These are phyloP conservation scores for Colletotrichum karsti DNA, from an alignment of 2,329 filamentous ascomycete genomes.

Conservation along the genomic window DNA sequence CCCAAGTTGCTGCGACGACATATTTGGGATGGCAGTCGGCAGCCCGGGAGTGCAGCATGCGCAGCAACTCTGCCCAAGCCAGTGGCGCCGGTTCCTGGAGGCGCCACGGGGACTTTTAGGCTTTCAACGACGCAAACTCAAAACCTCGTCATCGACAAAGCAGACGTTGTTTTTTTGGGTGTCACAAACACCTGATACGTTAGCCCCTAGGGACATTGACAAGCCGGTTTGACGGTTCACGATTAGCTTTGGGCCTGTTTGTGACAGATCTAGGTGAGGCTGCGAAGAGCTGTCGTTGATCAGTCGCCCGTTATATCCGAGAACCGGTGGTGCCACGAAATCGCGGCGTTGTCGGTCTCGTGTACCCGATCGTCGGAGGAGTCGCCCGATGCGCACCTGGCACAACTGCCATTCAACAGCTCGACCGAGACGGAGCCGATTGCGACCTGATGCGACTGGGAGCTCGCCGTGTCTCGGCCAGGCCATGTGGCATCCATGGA, in stretches of 20 bases:
- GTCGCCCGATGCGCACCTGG: neutral
- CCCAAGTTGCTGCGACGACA: neutral
- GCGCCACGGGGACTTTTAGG: slow-evolving; percentile 12
- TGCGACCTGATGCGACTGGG: neutral
- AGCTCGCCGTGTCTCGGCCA: slow-evolving; percentile 14
- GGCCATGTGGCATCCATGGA: neutral
- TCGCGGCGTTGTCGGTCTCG: neutral
- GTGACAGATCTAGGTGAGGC: slow-evolving; percentile 9
- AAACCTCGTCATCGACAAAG: slow-evolving; percentile 18
- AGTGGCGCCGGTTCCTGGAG: neutral
- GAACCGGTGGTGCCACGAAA: neutral
- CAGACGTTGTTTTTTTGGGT: neutral
- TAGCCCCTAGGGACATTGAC: slow-evolving; percentile 16
- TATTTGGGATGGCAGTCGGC: slow-evolving; percentile 26
- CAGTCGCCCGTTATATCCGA: neutral
- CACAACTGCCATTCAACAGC: neutral
- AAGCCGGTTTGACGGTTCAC: neutral
- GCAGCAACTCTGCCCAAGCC: slow-evolving; percentile 4
- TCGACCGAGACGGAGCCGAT: slow-evolving; percentile 12
- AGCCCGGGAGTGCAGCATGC: neutral
- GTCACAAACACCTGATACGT: slow-evolving; percentile 16
- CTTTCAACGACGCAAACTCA: slow-evolving; percentile 19
- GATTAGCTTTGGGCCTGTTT: slow-evolving; percentile 9
- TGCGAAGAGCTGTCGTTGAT: slow-evolving; percentile 4
- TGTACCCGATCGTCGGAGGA: neutral